phyloP scores from a whole-genome alignment of 306 rosid species.

The Trifolium fragiferum region DNA sequence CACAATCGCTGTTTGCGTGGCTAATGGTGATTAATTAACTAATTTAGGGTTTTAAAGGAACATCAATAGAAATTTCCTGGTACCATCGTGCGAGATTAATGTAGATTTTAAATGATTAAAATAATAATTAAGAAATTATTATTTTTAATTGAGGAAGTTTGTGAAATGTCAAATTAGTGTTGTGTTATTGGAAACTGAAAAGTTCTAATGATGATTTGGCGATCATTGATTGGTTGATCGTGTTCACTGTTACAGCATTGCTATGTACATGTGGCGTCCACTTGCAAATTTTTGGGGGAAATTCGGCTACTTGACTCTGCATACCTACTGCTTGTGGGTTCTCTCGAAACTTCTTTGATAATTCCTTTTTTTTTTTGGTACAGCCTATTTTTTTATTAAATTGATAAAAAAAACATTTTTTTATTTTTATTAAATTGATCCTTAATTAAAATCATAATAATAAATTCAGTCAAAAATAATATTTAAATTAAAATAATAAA shows the following conservation, averaged over 20 bases:
- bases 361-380: too few relatives aligned
- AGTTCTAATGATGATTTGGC: conserved; percentile 23
- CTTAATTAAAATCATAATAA: too few relatives aligned
- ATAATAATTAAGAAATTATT: too few relatives aligned
- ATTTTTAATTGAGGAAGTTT: too few relatives aligned
- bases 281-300: background rate
- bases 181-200: conserved; percentile 27
- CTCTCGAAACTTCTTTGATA: conserved; percentile 11
- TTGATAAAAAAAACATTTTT: too few relatives aligned
- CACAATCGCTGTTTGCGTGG: background rate
- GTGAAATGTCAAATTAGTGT: too few relatives aligned
- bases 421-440: too few relatives aligned
- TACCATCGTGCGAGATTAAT: conserved; percentile 24
- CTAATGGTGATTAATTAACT: background rate
- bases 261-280: background rate
- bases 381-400: too few relatives aligned
- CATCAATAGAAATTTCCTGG: conserved; percentile 39
- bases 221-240: background rate
- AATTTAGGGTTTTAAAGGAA: background rate
- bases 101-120: background rate
- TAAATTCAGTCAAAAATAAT: too few relatives aligned
- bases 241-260: background rate
- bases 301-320: background rate
- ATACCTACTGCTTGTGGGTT: background rate
- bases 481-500: too few relatives aligned